A percentile compares a stretch with the other conserved stretches of the same genome.
Evolutionary conservation across 1,139 yeast species (phyloP).

Genomic region (Blastobotrys illinoisensis): DNA sequence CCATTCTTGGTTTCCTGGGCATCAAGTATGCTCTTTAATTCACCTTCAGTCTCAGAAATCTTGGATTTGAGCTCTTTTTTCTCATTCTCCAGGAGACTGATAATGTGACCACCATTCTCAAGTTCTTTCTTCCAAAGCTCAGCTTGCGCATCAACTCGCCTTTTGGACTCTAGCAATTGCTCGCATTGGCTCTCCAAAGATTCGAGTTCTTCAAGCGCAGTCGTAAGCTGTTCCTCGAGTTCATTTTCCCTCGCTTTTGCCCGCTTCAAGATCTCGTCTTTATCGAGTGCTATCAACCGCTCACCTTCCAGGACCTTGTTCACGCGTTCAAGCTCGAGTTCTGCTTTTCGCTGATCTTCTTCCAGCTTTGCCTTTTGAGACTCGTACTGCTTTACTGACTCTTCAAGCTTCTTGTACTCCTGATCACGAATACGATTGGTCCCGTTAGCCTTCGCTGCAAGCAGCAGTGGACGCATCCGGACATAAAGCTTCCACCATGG

Average conservation of each 20-base stretch:
- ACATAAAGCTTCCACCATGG: conserved; percentile 80
- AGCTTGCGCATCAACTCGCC: conserved; percentile 31
- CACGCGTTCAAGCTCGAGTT: conserved; percentile 36
- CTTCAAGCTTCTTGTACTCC: conserved; percentile 52
- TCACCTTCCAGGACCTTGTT: conserved; percentile 37
- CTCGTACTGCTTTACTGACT: conserved; percentile 33
- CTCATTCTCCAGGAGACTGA: conserved; percentile 32
- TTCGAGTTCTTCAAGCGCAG: conserved; percentile 35
- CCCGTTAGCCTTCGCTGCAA: conserved; percentile 56
- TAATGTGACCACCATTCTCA: conserved; percentile 31
- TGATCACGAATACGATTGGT: conserved; percentile 54
- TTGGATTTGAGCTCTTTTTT: conserved; percentile 24
- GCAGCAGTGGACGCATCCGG: conserved; percentile 70
- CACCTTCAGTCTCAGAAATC: conserved; percentile 25
- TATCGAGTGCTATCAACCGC: conserved; percentile 38
- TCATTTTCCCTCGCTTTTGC: conserved; percentile 38
- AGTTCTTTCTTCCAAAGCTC: conserved; percentile 31
- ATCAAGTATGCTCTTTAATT: conserved; percentile 19
- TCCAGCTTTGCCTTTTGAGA: conserved; percentile 30
- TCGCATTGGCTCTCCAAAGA: conserved; percentile 36
- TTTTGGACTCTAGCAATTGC: conserved; percentile 34
- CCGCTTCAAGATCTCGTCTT: conserved; percentile 40
- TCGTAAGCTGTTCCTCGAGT: conserved; percentile 36
- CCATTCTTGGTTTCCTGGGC: conserved; percentile 15
- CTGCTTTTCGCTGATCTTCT: conserved; percentile 32